phyloP scores from a whole-genome alignment of 1,284 basidiomycete genomes.

The Lentinula novae-zelandiae region DNA sequence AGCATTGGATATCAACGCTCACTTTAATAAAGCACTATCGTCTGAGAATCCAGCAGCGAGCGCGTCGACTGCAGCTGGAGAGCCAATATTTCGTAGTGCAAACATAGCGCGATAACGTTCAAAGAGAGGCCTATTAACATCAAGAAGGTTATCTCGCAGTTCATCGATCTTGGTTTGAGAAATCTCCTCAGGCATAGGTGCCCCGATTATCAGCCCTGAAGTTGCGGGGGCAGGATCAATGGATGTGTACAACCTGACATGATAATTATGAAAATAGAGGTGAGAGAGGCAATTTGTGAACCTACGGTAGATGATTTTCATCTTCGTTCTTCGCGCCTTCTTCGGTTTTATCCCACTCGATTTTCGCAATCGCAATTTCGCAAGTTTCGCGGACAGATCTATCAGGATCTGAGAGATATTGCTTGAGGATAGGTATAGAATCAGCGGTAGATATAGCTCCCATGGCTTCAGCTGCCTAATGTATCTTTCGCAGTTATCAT shows the following conservation, averaged over 20 bases:
- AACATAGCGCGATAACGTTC: constrained; percentile 99
- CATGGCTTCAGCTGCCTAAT: constrained; percentile 94
- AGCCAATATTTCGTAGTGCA: constrained; percentile 88
- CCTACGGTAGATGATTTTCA: constrained; percentile 36
- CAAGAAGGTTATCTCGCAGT: constrained; percentile 68
- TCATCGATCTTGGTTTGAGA: constrained; percentile 46
- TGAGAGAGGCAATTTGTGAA: constrained; percentile 2
- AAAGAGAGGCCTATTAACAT: constrained; percentile 76
- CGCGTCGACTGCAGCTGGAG: constrained; percentile 79
- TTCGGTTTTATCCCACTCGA: constrained; percentile 87
- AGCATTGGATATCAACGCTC: constrained; percentile 18
- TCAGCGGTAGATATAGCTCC: constrained; percentile 81
- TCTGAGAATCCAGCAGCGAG: constrained; percentile 89
- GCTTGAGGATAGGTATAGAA: constrained; percentile 70
- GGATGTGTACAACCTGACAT: constrained; percentile 66
- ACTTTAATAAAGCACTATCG: constrained; percentile 90
- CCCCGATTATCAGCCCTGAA: constrained; percentile 53
- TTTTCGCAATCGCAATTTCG: constrained; percentile 95
- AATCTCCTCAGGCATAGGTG: constrained; percentile 44
- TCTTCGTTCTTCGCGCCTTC: constrained; percentile 54
- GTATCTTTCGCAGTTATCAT: constrained; percentile 16
- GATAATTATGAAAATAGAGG: neutral
- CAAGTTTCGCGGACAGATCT: constrained; percentile 93
- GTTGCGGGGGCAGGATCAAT: constrained; percentile 93
- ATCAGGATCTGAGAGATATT: constrained; percentile 74